Percentiles rank a stretch among this genome's conserved stretches.
Conservation (phyloP, 2,329 filamentous ascomycete genomes). For the Cladosporium halotolerans region DNA sequence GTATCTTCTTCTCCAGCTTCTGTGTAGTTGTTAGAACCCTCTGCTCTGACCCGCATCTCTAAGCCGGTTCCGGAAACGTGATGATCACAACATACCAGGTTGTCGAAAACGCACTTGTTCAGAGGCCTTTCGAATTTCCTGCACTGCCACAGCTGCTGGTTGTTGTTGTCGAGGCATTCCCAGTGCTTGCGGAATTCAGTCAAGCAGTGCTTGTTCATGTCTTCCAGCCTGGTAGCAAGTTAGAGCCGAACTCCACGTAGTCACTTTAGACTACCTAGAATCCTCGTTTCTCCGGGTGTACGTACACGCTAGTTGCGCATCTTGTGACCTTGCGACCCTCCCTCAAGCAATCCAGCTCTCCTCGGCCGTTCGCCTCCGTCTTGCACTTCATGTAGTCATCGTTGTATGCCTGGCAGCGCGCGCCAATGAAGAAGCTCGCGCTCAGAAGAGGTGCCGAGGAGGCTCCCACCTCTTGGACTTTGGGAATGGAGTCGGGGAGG, state of each 20-base stretch:
- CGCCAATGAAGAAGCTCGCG: slow-evolving; percentile 94
- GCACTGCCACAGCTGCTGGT: slow-evolving; percentile 97
- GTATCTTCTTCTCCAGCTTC: slow-evolving; percentile 49
- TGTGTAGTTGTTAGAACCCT: slow-evolving; percentile 18
- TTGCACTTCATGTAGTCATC: slow-evolving; percentile 99
- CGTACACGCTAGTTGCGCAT: slow-evolving; percentile 93
- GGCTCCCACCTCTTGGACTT: slow-evolving; percentile 87
- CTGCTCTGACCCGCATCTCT: background rate
- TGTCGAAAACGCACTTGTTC: slow-evolving; percentile 93
- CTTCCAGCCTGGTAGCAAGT: slow-evolving; percentile 61
- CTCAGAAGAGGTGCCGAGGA: slow-evolving; percentile 88
- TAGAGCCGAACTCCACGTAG: background rate
- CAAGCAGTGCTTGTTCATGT: slow-evolving; percentile 93
- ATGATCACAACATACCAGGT: slow-evolving; percentile 62
- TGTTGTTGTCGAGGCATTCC: slow-evolving; percentile 93
- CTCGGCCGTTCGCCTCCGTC: slow-evolving; percentile 81
- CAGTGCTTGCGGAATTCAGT: slow-evolving; percentile 88
- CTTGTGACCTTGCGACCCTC: slow-evolving; percentile 94
- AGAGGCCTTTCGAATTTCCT: slow-evolving; percentile 78
- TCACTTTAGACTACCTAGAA: background rate
- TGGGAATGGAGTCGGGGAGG: slow-evolving; percentile 83
- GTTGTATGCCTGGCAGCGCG: slow-evolving; percentile 89
- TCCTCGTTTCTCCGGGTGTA: slow-evolving; percentile 26
- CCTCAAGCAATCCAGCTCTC: slow-evolving; percentile 91
- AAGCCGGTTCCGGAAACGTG: background rate